phyloP scores from a whole-genome alignment of 2,329 filamentous ascomycete species.

The Neonectria ditissima region DNA sequence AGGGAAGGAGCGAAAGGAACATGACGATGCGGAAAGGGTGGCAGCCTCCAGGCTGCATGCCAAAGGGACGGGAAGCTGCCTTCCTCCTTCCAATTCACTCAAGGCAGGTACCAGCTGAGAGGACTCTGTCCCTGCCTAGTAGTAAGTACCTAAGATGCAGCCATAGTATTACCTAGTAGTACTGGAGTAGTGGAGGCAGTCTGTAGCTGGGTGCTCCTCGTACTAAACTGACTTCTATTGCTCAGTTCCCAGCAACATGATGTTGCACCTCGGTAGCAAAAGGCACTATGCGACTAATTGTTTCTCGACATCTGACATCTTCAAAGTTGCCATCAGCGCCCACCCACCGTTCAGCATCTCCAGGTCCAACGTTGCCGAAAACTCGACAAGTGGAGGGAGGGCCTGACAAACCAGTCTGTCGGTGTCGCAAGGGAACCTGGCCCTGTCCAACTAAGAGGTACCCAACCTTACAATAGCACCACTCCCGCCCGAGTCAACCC shows the following conservation, averaged over 20 bases:
- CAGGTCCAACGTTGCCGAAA: slow-evolving; percentile 4
- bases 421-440: slow-evolving; percentile 30
- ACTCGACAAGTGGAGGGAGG: slow-evolving; percentile 16
- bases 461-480: slow-evolving; percentile 19
- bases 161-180: too few relatives aligned
- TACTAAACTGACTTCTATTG: too few relatives aligned
- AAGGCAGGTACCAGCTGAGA: neutral
- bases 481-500: slow-evolving; percentile 11
- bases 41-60: neutral
- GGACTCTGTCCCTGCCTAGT: neutral
- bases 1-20: slow-evolving; percentile 9
- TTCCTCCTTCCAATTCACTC: neutral
- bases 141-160: neutral
- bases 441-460: slow-evolving; percentile 11
- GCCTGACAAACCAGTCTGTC: slow-evolving; percentile 30
- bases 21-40: slow-evolving; percentile 24
- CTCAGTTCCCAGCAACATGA: too few relatives aligned
- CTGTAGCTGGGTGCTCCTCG: too few relatives aligned
- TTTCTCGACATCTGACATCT: neutral
- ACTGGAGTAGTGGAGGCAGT: too few relatives aligned
- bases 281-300: too few relatives aligned
- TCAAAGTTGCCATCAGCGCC: neutral
- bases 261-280: neutral
- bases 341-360: neutral
- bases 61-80: neutral